phyloP scores from a whole-genome alignment of 2,329 filamentous ascomycete species.

The Claviceps capensis region DNA sequence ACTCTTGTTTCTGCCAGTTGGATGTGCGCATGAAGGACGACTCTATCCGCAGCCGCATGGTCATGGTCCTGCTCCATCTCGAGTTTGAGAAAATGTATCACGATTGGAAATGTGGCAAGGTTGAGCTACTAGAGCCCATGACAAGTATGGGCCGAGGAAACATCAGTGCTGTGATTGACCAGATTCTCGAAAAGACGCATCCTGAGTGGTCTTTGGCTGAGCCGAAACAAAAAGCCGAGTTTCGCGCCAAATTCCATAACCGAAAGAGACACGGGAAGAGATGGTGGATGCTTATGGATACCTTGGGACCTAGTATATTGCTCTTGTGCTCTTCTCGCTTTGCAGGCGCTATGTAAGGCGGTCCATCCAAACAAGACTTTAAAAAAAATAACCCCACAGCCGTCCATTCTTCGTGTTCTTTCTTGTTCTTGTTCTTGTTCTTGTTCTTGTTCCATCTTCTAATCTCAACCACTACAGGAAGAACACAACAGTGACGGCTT shows the following conservation, averaged over 20 bases:
- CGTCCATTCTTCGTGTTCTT: background rate
- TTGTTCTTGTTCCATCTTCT: background rate
- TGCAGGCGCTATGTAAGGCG: background rate
- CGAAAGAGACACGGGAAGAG: background rate
- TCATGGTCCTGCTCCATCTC: slow-evolving; percentile 1
- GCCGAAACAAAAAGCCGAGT: background rate
- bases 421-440: background rate
- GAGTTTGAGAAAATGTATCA: background rate
- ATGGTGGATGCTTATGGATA: slow-evolving; percentile 1
- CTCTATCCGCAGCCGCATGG: background rate
- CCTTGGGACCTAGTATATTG: background rate
- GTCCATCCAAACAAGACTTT: too few species aligned
- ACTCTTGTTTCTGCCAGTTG: background rate
- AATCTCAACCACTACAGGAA: background rate
- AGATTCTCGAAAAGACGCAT: background rate
- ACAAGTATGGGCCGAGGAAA: background rate
- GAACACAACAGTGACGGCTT: background rate
- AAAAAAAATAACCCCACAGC: too few species aligned
- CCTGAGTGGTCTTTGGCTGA: background rate
- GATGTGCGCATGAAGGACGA: background rate
- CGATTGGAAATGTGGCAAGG: background rate
- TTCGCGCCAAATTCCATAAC: background rate
- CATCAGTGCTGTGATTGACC: slow-evolving; percentile 1
- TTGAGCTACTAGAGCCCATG: background rate
- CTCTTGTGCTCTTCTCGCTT: background rate